Evolutionary conservation across 1,139 yeast species (phyloP).

Genomic region (Hemisphaericaspora xylanilytica): DNA sequence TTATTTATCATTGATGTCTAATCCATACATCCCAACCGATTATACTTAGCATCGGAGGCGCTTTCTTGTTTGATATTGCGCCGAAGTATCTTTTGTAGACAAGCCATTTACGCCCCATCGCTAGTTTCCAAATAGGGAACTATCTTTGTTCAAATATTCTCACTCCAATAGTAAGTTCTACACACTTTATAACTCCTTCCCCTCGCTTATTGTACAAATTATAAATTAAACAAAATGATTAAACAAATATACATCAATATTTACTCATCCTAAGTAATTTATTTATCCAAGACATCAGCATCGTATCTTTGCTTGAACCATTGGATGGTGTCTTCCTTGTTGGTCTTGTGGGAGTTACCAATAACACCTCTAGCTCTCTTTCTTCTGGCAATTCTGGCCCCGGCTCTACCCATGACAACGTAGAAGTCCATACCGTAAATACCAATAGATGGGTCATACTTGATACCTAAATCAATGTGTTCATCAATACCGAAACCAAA

Average conservation of each 20-base stretch:
- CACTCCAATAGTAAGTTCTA: too few relatives aligned
- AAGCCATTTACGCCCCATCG: too few relatives aligned
- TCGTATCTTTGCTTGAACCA: constrained; percentile 99
- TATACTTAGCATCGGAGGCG: too few relatives aligned
- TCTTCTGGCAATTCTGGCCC: constrained; percentile 99
- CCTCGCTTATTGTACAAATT: constrained; percentile 3
- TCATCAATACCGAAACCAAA: constrained; percentile 99
- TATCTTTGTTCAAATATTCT: too few relatives aligned
- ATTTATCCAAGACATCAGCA: constrained; percentile 92
- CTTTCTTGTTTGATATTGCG: too few relatives aligned
- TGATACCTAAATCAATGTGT: constrained; percentile 99
- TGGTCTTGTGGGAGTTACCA: constrained; percentile 92
- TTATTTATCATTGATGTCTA: too few relatives aligned
- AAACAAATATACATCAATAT: constrained; percentile 3
- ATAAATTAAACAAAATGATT: constrained; percentile 3
- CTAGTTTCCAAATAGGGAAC: too few relatives aligned
- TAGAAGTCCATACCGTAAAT: constrained; percentile 99
- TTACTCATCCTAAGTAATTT: constrained; percentile 24
- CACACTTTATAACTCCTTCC: not conserved
- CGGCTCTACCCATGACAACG: constrained; percentile 99
- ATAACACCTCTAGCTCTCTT: constrained; percentile 89
- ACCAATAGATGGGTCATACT: constrained; percentile 99
- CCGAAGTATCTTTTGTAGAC: too few relatives aligned
- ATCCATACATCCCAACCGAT: not conserved
- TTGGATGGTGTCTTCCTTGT: constrained; percentile 89